Base-by-base conservation (phyloP, 2,329 filamentous ascomycete genomes). In the Microdochium nivale region DNA sequence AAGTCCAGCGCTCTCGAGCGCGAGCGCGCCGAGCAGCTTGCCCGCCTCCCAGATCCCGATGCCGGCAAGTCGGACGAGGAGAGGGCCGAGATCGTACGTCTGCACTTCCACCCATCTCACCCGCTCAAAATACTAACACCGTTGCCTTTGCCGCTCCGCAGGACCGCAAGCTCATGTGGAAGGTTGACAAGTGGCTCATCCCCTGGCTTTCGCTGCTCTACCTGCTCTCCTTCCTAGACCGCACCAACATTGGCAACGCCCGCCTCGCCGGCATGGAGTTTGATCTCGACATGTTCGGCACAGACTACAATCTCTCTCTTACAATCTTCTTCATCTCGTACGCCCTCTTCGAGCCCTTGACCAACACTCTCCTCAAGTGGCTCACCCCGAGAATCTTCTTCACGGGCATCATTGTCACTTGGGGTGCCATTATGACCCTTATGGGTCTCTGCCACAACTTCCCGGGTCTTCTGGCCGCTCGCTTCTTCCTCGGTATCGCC, bases 251-350 rank as follows among this genome's bases (percentile, higher is more conserved):
- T 43, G 65, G 65, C 51, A 88, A 88, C 68, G 89, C 81, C 35
- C 83, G 81, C 57, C 78, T 84, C 53, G 78, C 77, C 24, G 70
- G 74, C 49, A 67, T 82, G 11, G 57, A 68, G 25, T 58, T 74
- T 11, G 82, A 87, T 52, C 70, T 94, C 16, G 57, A 77, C 30
- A 80, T 92, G 49, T 76, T 76, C 0, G 75, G 78, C 2, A 68
- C 74, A 5, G 74, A 87, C 62, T 95, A 90, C 70, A 91, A 91
- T 65, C 75, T 79, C 23, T 80, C 84, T 0, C 74, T 95, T 8
- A 88, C 87, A 32, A 86, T 95, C 59, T 95, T 95, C 72, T 95
- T 95, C 70, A 76, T 95, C 49, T 90, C 87, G 0, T 96, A 96
- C 65, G 78, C 87, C 2, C 68, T 90, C 32, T 90, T 89, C 56